These are phyloP conservation scores for Nicotiana paniculata DNA, from an alignment of 257 asterid species.

Conservation along the genomic window DNA sequence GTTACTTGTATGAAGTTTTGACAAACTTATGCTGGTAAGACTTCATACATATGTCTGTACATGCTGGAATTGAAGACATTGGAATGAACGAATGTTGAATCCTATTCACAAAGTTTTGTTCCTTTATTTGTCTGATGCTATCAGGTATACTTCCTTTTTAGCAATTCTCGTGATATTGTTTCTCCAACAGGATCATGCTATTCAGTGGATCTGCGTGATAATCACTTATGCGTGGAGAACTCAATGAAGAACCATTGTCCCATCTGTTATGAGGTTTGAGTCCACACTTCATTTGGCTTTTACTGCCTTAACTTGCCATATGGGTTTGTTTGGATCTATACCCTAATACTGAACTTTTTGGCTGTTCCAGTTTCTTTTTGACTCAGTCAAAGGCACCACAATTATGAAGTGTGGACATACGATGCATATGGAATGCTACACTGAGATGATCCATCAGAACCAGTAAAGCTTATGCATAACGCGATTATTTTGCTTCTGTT, in stretches of 20 bases:
- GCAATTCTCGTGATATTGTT: not conserved
- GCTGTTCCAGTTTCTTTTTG: constrained; percentile 73
- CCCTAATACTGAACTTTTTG: constrained; percentile 3
- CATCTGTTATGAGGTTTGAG: constrained; percentile 81
- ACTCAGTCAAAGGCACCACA: constrained; percentile 62
- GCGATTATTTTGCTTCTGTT: not conserved
- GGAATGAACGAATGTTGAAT: not conserved
- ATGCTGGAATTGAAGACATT: not conserved
- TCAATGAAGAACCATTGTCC: constrained; percentile 95
- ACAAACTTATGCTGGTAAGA: not conserved
- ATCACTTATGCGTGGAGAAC: constrained; percentile 77
- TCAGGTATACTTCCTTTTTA: not conserved
- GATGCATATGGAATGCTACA: constrained; percentile 63
- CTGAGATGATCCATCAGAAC: constrained; percentile 52
- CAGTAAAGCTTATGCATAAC: constrained; percentile 48
- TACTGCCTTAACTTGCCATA: not conserved
- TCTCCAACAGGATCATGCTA: constrained; percentile 78
- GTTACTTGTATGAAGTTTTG: not conserved
- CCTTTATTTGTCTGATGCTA: not conserved
- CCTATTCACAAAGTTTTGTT: not conserved
- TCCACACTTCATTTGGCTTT: constrained; percentile 4
- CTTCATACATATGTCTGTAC: not conserved
- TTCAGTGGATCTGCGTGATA: constrained; percentile 47
- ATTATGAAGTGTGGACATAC: constrained; percentile 90
- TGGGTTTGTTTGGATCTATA: not conserved